phyloP scores from a whole-genome alignment of 345 rosid genomes.

The Abelmoschus esculentus region DNA sequence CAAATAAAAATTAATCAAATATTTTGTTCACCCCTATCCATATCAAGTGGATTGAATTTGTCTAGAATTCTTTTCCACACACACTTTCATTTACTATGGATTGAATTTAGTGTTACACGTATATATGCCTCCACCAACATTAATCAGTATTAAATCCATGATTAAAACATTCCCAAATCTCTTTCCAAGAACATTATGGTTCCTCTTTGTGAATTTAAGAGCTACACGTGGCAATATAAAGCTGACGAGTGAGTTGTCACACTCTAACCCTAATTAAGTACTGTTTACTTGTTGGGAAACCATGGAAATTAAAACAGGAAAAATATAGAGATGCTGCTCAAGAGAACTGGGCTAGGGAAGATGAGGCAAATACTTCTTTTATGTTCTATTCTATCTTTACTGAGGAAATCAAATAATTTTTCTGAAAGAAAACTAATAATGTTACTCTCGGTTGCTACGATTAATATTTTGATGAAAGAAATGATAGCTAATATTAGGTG shows the following conservation, averaged over 20 bases:
- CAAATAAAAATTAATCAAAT: no score
- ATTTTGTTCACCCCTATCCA: no score
- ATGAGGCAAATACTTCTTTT: not conserved
- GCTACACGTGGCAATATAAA: constrained; percentile 19
- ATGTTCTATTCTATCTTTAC: not conserved
- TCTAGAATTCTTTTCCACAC: no score
- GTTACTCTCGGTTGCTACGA: not conserved
- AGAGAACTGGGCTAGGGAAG: not conserved
- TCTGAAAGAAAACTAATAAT: not conserved
- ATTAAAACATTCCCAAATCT: not conserved
- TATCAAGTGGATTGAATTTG: no score
- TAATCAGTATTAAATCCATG: not conserved
- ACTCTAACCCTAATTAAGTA: constrained; percentile 23
- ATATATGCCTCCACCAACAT: not conserved
- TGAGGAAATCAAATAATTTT: not conserved
- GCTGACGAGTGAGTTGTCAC: constrained; percentile 43
- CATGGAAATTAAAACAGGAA: not conserved
- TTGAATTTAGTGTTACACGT: no score
- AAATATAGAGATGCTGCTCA: not conserved
- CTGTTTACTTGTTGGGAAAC: constrained; percentile 14
- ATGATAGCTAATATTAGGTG: constrained; percentile 14
- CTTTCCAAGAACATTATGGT: not conserved
- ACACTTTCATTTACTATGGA: no score
- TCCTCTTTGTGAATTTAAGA: not conserved
- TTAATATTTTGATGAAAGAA: not conserved